Percentiles rank a stretch among this genome's conserved stretches.
These are phyloP conservation scores for Bruguiera gymnorhiza DNA, from an alignment of 345 rosid species.

Conservation along the genomic window DNA sequence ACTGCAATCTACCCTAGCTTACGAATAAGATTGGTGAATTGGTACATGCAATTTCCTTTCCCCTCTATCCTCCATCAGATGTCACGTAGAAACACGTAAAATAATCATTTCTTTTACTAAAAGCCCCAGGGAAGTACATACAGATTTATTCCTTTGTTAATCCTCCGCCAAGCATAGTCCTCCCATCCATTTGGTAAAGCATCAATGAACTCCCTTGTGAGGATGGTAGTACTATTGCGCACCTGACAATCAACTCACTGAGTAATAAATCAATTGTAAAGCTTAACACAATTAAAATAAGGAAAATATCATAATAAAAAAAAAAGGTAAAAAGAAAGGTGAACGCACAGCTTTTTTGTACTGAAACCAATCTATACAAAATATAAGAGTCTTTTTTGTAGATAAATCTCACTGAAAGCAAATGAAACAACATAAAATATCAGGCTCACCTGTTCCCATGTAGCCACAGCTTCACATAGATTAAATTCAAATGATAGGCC, in stretches of 20 bases:
- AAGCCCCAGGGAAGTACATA: constrained; percentile 36
- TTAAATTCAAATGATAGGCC: constrained; percentile 73
- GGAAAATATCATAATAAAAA: background rate
- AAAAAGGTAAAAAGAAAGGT: background rate
- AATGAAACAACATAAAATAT: background rate
- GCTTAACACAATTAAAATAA: constrained; percentile 19
- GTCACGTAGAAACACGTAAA: background rate
- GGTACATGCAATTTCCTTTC: background rate
- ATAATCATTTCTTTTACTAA: background rate
- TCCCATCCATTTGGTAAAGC: constrained; percentile 95
- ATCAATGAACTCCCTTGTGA: constrained; percentile 88
- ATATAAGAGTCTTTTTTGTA: too few species aligned
- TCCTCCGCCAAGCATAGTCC: constrained; percentile 94
- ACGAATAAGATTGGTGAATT: background rate
- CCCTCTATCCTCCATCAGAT: background rate
- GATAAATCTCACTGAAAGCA: background rate
- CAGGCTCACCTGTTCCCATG: constrained; percentile 75
- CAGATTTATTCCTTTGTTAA: constrained; percentile 87
- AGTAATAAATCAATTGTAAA: constrained; percentile 42
- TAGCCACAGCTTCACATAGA: constrained; percentile 89
- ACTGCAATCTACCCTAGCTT: background rate
- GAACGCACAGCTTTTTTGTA: background rate
- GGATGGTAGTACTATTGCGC: constrained; percentile 83
- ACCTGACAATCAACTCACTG: constrained; percentile 64
- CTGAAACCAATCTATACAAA: too few species aligned